Base-by-base conservation (phyloP, 305 asterid genomes). In the Solanum aculeatissimum region DNA sequence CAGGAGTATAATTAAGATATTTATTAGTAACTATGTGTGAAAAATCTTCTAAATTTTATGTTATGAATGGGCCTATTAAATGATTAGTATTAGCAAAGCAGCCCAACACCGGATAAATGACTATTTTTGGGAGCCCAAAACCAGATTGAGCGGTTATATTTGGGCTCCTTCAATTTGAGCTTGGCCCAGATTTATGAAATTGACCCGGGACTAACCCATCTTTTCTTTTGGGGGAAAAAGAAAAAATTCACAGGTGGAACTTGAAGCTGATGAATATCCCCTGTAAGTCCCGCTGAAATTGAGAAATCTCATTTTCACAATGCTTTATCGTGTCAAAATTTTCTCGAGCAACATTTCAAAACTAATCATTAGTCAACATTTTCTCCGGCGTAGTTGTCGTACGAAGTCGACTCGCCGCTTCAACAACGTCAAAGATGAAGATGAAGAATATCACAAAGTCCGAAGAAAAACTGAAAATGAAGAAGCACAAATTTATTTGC, bases 361-460 rank as follows among this genome's bases (percentile, higher is more conserved):
- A 43, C 85, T 85, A 71, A 80, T 27, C 29, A 25, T 54, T 9
- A 47, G 32, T 72, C 86, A 65, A 16, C 77, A 53, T 13, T 80
- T 86, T 68, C 40, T 82, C 74, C 55, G 84, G 7, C 92, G 89
- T 79, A 88, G 88, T 79, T 84, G 87, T 27, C 86, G 92, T 79
- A 68, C 93, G 49, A 91, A 89, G 74, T 82, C 95, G 84, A 86
- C 84, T 86, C 90, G 88, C 81, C 91, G 85, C 16, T 85, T 84
- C 90, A 89, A 86, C 86, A 84, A 45, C 35, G 66, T 74, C 53
- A 69, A 83, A 60, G 86, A 79, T 60, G 78, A 84, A 84, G 90
- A 89, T 23, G 87, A 66, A 29, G 89, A 88, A 23, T 86, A 86
- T 27, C 89, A 78, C 84, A 47, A 38, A 58, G 14, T 23, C 21